These are phyloP conservation scores for Malus asiatica DNA, from an alignment of 306 rosid species.

Conservation along the genomic window DNA sequence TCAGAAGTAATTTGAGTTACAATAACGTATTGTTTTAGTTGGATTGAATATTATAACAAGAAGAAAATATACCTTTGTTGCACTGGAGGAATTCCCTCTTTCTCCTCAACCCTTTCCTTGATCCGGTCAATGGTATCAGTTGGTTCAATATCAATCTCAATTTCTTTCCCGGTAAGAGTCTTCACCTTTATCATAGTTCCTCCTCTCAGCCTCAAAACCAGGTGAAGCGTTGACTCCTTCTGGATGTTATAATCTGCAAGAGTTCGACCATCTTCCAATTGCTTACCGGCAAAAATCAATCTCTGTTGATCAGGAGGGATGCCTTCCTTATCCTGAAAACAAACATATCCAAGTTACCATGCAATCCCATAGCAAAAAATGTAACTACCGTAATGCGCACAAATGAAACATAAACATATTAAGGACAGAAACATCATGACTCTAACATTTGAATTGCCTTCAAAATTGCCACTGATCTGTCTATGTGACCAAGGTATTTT, in stretches of 20 bases:
- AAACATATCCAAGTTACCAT: not conserved
- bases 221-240: conserved; percentile 95
- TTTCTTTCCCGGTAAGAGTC: conserved; percentile 96
- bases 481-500: not conserved
- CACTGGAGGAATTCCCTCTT: conserved; percentile 98
- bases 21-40: not conserved
- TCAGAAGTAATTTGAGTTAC: not conserved
- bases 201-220: conserved; percentile 92
- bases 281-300: conserved; percentile 96
- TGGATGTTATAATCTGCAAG: conserved; percentile 95
- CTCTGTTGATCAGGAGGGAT: conserved; percentile 97
- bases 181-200: conserved; percentile 99
- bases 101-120: conserved; percentile 96
- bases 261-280: conserved; percentile 93
- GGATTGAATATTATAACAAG: not conserved
- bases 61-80: conserved; percentile 63
- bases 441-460: not conserved
- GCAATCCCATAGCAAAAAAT: not conserved
- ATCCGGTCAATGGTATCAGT: conserved; percentile 89
- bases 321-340: conserved; percentile 90
- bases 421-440: not conserved
- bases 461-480: not conserved
- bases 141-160: conserved; percentile 94
- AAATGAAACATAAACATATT: not conserved
- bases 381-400: not conserved